These are phyloP conservation scores for Coleophoma crateriformis DNA, from an alignment of 2,329 filamentous ascomycete genomes.

Conservation along the genomic window DNA sequence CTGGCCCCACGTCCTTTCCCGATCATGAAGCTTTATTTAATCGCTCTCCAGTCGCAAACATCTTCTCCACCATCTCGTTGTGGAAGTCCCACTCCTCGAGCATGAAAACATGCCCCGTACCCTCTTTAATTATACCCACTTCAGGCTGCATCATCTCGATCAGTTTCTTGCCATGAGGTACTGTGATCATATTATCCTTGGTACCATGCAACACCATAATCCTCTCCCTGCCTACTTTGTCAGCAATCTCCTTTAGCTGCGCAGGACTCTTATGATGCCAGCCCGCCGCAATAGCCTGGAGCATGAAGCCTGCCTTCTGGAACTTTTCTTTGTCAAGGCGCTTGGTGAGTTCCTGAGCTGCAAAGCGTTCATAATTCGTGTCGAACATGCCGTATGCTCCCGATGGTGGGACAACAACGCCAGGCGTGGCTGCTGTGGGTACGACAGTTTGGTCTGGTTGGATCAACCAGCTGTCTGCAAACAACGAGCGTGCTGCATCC, in stretches of 20 bases:
- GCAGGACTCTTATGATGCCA: slow-evolving; percentile 70
- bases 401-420: slow-evolving; percentile 26
- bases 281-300: slow-evolving; percentile 73
- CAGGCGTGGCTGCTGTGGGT: slow-evolving; percentile 36
- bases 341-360: slow-evolving; percentile 74
- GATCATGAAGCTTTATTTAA: slow-evolving; percentile 2
- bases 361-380: slow-evolving; percentile 76
- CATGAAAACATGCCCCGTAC: slow-evolving; percentile 69
- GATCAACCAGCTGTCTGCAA: slow-evolving; percentile 57
- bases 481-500: slow-evolving; percentile 61
- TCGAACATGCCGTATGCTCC: slow-evolving; percentile 50
- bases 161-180: slow-evolving; percentile 64
- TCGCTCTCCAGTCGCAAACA: slow-evolving; percentile 24
- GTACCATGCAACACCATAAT: slow-evolving; percentile 77
- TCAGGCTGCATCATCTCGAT: slow-evolving; percentile 59
- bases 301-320: slow-evolving; percentile 61
- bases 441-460: slow-evolving; percentile 52
- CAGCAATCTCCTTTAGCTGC: slow-evolving; percentile 61
- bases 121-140: slow-evolving; percentile 58
- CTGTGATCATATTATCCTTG: slow-evolving; percentile 70
- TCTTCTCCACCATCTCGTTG: slow-evolving; percentile 46
- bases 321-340: slow-evolving; percentile 55
- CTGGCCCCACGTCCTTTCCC: too few species aligned
- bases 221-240: slow-evolving; percentile 63
- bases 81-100: slow-evolving; percentile 69